These are phyloP conservation scores for Herpetomonas samuelpessoai DNA, from an alignment of 208 protist species.

Conservation along the genomic window DNA sequence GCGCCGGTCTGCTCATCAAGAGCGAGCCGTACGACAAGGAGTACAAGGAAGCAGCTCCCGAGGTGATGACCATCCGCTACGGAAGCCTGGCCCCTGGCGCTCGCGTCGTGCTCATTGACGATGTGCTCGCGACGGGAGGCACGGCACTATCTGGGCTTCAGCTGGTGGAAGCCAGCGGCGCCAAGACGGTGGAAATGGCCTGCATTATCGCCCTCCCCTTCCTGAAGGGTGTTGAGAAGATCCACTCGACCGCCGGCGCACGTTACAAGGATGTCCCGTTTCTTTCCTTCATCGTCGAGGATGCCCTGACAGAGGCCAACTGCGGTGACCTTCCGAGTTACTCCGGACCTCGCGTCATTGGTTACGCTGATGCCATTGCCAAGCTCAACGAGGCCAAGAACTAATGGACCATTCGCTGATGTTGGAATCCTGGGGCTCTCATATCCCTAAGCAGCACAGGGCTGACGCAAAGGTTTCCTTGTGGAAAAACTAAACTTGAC, in stretches of 20 bases:
- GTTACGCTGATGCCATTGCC: slow-evolving; percentile 41
- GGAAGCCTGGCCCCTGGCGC: slow-evolving; percentile 67
- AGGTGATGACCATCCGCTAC: slow-evolving; percentile 83
- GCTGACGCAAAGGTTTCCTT: too few species aligned
- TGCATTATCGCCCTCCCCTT: slow-evolving; percentile 57
- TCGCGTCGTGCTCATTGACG: slow-evolving; percentile 90
- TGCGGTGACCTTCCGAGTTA: slow-evolving; percentile 73
- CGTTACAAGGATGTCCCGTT: slow-evolving; percentile 73
- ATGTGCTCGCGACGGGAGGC: slow-evolving; percentile 90
- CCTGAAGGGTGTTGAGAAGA: slow-evolving; percentile 64
- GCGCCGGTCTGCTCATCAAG: slow-evolving; percentile 82
- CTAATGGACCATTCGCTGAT: too few species aligned
- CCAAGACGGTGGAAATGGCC: slow-evolving; percentile 68
- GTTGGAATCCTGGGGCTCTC: too few species aligned
- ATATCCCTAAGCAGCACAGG: too few species aligned
- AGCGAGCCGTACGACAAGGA: slow-evolving; percentile 89
- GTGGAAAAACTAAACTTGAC: too few species aligned
- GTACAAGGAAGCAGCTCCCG: slow-evolving; percentile 77
- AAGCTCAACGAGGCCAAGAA: background rate
- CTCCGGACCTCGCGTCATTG: slow-evolving; percentile 62
- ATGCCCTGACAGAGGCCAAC: slow-evolving; percentile 60
- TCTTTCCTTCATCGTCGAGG: slow-evolving; percentile 59
- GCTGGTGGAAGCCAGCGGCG: slow-evolving; percentile 75
- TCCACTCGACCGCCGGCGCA: slow-evolving; percentile 56
- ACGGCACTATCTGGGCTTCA: slow-evolving; percentile 88